Evolutionary conservation across 2,329 filamentous ascomycete species (phyloP).

Genomic region (Diplocarpon rosae): DNA sequence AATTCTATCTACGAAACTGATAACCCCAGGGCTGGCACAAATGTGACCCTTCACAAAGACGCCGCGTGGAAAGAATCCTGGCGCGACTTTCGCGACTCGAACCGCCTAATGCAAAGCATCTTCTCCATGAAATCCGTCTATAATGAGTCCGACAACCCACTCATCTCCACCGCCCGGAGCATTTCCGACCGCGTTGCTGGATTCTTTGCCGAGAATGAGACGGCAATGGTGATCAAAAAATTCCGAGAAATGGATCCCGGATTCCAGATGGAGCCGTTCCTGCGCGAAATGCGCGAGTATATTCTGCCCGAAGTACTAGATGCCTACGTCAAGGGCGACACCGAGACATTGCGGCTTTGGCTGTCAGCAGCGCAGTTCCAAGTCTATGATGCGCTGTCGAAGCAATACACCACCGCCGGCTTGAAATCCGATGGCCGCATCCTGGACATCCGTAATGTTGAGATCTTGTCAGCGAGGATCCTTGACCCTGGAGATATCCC

Average conservation of each 20-base stretch:
- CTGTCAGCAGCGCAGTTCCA: constrained; percentile 92
- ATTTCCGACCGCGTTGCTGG: constrained; percentile 88
- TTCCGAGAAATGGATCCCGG: constrained; percentile 91
- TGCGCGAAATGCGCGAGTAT: constrained; percentile 93
- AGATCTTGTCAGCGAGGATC: constrained; percentile 71
- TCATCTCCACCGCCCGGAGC: constrained; percentile 79
- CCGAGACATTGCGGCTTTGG: constrained; percentile 86
- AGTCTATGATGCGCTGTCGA: constrained; percentile 91
- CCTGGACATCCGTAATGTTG: constrained; percentile 87
- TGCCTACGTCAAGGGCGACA: constrained; percentile 94
- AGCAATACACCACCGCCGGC: constrained; percentile 89
- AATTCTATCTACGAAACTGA: constrained; percentile 18
- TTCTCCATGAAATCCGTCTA: constrained; percentile 81
- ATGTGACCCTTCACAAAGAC: constrained; percentile 92
- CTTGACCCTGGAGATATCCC: constrained; percentile 80
- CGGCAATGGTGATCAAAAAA: constrained; percentile 93
- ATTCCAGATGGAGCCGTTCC: constrained; percentile 91
- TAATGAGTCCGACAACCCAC: constrained; percentile 92
- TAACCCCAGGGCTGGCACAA: constrained; percentile 71
- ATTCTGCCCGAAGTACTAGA: constrained; percentile 95
- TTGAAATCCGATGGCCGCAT: constrained; percentile 93
- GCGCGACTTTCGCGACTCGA: constrained; percentile 87
- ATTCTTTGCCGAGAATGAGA: constrained; percentile 98
- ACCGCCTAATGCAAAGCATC: constrained; percentile 75
- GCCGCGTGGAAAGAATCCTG: constrained; percentile 98